These are phyloP conservation scores for Sordariomycetes sp. DNA, from an alignment of 2,329 filamentous ascomycete genomes.

Conservation along the genomic window DNA sequence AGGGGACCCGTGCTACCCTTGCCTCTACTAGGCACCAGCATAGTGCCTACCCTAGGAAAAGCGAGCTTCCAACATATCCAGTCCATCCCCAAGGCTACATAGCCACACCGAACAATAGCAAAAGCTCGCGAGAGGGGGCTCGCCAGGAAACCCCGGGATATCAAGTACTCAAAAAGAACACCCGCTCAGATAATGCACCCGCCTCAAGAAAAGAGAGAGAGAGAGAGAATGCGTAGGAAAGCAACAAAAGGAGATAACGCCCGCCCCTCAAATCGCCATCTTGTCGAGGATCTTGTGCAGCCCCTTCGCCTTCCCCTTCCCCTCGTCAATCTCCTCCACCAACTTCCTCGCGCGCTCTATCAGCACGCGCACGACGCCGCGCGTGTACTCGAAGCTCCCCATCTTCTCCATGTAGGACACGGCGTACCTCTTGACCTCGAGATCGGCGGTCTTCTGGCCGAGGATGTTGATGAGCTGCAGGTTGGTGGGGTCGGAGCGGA, in stretches of 20 bases:
- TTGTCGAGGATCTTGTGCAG: conserved; percentile 60
- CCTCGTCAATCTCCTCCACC: conserved; percentile 54
- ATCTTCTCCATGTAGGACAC: conserved; percentile 84
- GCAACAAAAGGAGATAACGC: not conserved
- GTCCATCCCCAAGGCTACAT: not conserved
- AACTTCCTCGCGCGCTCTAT: conserved; percentile 52
- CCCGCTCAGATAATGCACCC: not conserved
- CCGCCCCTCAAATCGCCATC: conserved; percentile 29
- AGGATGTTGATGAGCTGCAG: conserved; percentile 84
- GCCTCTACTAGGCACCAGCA: no score
- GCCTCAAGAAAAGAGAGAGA: not conserved
- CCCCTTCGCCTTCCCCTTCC: conserved; percentile 41
- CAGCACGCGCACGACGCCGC: conserved; percentile 53
- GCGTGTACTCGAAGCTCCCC: conserved; percentile 81
- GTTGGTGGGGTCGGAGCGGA: conserved; percentile 63
- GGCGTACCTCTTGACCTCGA: conserved; percentile 85
- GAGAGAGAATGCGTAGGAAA: no score
- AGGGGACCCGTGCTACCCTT: no score
- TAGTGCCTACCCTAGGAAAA: no score
- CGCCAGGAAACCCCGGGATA: not conserved
- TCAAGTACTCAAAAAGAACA: not conserved
- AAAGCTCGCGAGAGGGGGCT: not conserved
- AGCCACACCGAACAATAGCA: not conserved
- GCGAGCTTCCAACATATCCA: not conserved
- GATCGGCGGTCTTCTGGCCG: conserved; percentile 77